A percentile compares a stretch with the other conserved stretches of the same genome.
Evolutionary conservation across 176 grass and related monocot species (phyloP).

Genomic region (Carex kokanica): DNA sequence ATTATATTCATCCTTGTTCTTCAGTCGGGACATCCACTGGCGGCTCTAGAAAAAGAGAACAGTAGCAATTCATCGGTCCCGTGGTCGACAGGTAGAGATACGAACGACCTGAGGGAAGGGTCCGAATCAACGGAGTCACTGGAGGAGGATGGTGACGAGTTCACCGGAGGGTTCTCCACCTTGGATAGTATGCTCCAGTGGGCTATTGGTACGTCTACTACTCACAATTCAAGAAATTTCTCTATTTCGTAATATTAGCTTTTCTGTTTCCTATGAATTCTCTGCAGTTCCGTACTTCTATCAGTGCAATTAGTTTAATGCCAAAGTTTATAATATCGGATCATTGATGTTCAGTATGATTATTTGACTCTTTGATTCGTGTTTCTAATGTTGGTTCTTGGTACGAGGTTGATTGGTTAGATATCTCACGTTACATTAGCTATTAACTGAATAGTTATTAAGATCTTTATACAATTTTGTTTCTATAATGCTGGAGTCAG

Average conservation of each 20-base stretch:
- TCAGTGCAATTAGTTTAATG: not conserved
- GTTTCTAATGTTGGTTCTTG: not conserved
- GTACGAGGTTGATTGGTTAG: not conserved
- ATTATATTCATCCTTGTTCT: not conserved
- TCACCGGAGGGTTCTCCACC: constrained; percentile 69
- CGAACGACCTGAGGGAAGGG: constrained; percentile 35
- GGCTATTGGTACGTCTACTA: constrained; percentile 64
- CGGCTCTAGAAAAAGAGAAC: constrained; percentile 25
- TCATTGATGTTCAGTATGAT: not conserved
- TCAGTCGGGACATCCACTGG: constrained; percentile 6
- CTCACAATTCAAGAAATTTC: not conserved
- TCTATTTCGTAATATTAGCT: not conserved
- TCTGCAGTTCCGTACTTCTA: not conserved
- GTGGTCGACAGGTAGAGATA: constrained; percentile 51
- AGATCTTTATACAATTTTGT: not conserved
- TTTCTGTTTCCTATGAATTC: not conserved
- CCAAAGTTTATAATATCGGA: not conserved
- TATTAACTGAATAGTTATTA: not conserved
- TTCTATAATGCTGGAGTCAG: not conserved
- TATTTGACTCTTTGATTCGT: not conserved
- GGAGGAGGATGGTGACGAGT: constrained; percentile 52
- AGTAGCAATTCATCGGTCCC: constrained; percentile 34
- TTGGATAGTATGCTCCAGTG: constrained; percentile 94
- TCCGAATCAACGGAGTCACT: constrained; percentile 22
- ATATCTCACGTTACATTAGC: not conserved